Conservation (phyloP, 805 yeast species). For the Cyberlindnera samutprakarnensis region DNA sequence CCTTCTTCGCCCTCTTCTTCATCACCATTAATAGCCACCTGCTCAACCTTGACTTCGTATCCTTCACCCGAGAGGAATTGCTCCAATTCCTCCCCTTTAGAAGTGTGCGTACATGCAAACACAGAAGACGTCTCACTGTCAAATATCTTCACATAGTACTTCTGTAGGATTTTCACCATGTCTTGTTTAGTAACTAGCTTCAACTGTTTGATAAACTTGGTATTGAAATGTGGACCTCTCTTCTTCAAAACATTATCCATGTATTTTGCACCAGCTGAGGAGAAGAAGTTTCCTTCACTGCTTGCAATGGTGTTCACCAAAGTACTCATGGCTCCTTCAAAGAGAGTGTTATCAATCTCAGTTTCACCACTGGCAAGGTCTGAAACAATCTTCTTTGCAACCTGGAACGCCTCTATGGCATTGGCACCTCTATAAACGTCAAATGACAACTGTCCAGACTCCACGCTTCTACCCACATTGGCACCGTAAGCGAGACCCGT, state of each 20-base stretch:
- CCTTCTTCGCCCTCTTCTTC: constrained; percentile 9
- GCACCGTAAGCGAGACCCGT: constrained; percentile 93
- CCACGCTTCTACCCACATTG: constrained; percentile 46
- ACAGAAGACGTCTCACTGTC: constrained; percentile 45
- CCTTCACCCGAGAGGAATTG: constrained; percentile 45
- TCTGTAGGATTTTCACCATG: constrained; percentile 39
- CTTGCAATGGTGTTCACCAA: constrained; percentile 68
- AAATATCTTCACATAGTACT: constrained; percentile 62
- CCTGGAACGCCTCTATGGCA: constrained; percentile 50
- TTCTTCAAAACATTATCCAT: constrained; percentile 57
- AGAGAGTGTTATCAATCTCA: constrained; percentile 47
- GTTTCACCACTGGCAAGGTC: constrained; percentile 48
- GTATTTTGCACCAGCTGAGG: constrained; percentile 62
- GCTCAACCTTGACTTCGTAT: constrained; percentile 53
- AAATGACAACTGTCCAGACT: constrained; percentile 60
- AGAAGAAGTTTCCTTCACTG: constrained; percentile 52
- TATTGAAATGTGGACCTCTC: constrained; percentile 62
- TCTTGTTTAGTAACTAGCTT: constrained; percentile 47
- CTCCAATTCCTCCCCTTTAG: constrained; percentile 41
- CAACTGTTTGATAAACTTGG: constrained; percentile 44
- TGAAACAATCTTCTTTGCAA: constrained; percentile 57
- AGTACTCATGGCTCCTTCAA: constrained; percentile 71
- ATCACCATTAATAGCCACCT: constrained; percentile 25
- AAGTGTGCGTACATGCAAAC: constrained; percentile 70
- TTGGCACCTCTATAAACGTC: constrained; percentile 81